Evolutionary conservation across 2,329 filamentous ascomycete species (phyloP).

Genomic region (Phaeosphaeriaceae sp.): DNA sequence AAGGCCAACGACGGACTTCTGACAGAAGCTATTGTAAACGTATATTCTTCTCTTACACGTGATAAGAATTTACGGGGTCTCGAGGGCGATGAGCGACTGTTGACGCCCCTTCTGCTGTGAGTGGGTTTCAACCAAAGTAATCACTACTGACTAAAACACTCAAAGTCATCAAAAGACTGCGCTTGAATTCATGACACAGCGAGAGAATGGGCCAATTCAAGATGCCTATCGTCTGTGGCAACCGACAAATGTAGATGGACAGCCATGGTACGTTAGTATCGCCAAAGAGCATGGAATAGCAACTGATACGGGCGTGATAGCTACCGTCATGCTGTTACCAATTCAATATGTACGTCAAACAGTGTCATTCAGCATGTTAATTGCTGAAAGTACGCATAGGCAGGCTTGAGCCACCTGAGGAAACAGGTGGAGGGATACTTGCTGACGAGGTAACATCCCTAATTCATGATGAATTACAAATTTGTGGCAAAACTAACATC

Average conservation of each 20-base stretch:
- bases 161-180: constrained; percentile 35
- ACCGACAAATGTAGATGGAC: constrained; percentile 22
- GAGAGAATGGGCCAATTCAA: constrained; percentile 40
- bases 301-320: too few species aligned
- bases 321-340: constrained; percentile 53
- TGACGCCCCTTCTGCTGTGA: constrained; percentile 22
- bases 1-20: constrained; percentile 13
- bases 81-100: constrained; percentile 30
- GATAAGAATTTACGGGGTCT: constrained; percentile 19
- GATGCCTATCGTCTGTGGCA: constrained; percentile 37
- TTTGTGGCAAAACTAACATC: background rate
- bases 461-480: background rate
- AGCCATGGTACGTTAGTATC: constrained; percentile 19
- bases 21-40: constrained; percentile 20
- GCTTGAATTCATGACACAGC: constrained; percentile 37
- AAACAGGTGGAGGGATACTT: constrained; percentile 57
- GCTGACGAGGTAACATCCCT: constrained; percentile 57
- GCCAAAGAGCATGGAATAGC: too few species aligned
- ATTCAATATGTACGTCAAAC: constrained; percentile 22
- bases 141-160: background rate
- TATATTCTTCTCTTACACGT: constrained; percentile 32
- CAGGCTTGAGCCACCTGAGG: constrained; percentile 17
- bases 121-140: background rate
- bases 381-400: background rate
- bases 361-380: background rate